A percentile compares a stretch with the other conserved stretches of the same genome.
phyloP scores from a whole-genome alignment of 2,329 filamentous ascomycete genomes.

The Daldinia sp. region DNA sequence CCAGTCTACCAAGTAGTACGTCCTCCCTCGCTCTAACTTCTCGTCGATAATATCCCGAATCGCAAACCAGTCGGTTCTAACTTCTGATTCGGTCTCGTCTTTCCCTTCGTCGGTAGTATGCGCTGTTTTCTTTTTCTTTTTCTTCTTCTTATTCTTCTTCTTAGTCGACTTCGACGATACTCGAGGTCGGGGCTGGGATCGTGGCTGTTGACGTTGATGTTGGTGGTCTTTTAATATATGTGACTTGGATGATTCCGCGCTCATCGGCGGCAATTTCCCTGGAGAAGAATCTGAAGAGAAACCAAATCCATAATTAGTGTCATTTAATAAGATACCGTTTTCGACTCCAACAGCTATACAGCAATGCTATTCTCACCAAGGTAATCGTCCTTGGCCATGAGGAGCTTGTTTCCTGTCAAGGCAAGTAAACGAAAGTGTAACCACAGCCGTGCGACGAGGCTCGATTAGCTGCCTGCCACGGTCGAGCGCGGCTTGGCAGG shows the following conservation, averaged over 20 bases:
- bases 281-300: conserved; percentile 33
- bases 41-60: conserved; percentile 52
- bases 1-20: conserved; percentile 66
- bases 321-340: conserved; percentile 5
- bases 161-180: not conserved
- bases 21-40: conserved; percentile 43
- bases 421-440: conserved; percentile 1
- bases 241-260: conserved; percentile 19
- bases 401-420: not conserved
- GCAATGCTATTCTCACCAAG: conserved; percentile 36
- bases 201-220: not conserved
- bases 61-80: conserved; percentile 37
- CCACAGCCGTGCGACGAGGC: conserved; percentile 31
- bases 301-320: conserved; percentile 38
- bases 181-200: conserved; percentile 4
- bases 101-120: not conserved
- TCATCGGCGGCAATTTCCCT: conserved; percentile 41
- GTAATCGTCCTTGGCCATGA: conserved; percentile 33
- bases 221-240: conserved; percentile 12
- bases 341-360: conserved; percentile 8
- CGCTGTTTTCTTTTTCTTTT: conserved; percentile 17
- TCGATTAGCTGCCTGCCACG: conserved; percentile 1
- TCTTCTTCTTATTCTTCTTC: conserved; percentile 19
- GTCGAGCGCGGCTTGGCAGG: conserved; percentile 1
- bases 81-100: not conserved